Conservation (phyloP, 768 basidiomycete genomes). For the Suillus luteus region DNA sequence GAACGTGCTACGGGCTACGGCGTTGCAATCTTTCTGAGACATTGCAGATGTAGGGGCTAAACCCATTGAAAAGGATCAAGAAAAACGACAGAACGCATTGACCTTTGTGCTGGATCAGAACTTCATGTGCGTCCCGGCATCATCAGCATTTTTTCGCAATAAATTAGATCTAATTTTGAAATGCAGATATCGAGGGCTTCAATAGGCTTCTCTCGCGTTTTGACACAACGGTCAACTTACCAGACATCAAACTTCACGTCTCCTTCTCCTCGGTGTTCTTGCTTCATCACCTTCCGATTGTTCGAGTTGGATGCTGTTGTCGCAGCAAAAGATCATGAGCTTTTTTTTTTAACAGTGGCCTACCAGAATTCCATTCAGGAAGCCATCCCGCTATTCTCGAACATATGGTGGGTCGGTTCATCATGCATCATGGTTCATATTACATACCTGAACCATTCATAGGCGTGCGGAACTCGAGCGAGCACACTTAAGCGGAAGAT, state of each 20-base stretch:
- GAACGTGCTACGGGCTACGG: slow-evolving; percentile 56
- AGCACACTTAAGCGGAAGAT: slow-evolving; percentile 75
- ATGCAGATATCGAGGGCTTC: slow-evolving; percentile 81
- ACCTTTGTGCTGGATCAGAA: slow-evolving; percentile 60
- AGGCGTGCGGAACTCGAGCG: slow-evolving; percentile 51
- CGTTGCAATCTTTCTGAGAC: slow-evolving; percentile 71
- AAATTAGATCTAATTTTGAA: slow-evolving; percentile 11
- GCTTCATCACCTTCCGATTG: slow-evolving; percentile 56
- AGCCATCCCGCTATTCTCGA: slow-evolving; percentile 50
- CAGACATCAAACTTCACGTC: slow-evolving; percentile 55
- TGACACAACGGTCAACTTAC: slow-evolving; percentile 60
- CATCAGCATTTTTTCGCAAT: neutral
- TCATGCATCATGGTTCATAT: neutral
- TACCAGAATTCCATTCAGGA: slow-evolving; percentile 55
- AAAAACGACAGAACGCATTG: slow-evolving; percentile 56
- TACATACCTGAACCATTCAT: neutral
- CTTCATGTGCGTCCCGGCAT: slow-evolving; percentile 51
- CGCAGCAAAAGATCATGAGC: slow-evolving; percentile 63
- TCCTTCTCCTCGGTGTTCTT: slow-evolving; percentile 54
- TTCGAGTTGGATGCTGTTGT: slow-evolving; percentile 77
- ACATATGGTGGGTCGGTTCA: slow-evolving; percentile 53
- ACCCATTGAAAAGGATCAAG: slow-evolving; percentile 55
- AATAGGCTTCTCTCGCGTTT: slow-evolving; percentile 78
- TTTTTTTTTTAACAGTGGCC: slow-evolving; percentile 63
- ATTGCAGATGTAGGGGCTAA: slow-evolving; percentile 53